Evolutionary conservation across 2,329 filamentous ascomycete species (phyloP).

Genomic region (Penicillium sp.): DNA sequence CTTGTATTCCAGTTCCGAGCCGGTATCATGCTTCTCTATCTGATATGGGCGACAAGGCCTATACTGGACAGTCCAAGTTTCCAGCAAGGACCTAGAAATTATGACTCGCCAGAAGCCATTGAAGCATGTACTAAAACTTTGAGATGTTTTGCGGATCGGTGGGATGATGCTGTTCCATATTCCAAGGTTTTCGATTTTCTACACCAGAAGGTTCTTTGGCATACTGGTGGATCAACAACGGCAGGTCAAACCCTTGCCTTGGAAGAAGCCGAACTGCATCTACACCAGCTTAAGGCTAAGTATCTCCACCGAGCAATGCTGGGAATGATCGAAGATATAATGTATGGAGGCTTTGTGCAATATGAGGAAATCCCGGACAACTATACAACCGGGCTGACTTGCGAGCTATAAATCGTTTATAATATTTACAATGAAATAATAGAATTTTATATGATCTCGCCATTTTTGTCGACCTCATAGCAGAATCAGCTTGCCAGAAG

Average conservation of each 20-base stretch:
- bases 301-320: slow-evolving; percentile 30
- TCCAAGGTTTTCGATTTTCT: slow-evolving; percentile 26
- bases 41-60: slow-evolving; percentile 26
- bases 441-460: neutral
- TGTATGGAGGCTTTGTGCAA: slow-evolving; percentile 17
- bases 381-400: slow-evolving; percentile 12
- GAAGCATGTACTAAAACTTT: slow-evolving; percentile 26
- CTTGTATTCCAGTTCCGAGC: slow-evolving; percentile 34
- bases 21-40: slow-evolving; percentile 32
- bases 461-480: slow-evolving; percentile 14
- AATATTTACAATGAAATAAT: slow-evolving; percentile 1
- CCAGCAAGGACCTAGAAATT: slow-evolving; percentile 5
- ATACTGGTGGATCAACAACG: neutral
- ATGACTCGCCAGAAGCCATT: slow-evolving; percentile 24
- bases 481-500: slow-evolving; percentile 28
- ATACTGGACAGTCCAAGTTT: slow-evolving; percentile 8
- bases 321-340: slow-evolving; percentile 35
- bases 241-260: neutral
- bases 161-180: slow-evolving; percentile 30
- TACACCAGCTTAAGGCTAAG: slow-evolving; percentile 28
- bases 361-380: slow-evolving; percentile 9
- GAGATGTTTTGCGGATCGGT: slow-evolving; percentile 27
- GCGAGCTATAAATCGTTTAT: neutral
- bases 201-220: slow-evolving; percentile 15
- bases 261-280: slow-evolving; percentile 19